These are phyloP conservation scores for Microbotryum intermedium DNA, from an alignment of 1,284 basidiomycete species.

Conservation along the genomic window DNA sequence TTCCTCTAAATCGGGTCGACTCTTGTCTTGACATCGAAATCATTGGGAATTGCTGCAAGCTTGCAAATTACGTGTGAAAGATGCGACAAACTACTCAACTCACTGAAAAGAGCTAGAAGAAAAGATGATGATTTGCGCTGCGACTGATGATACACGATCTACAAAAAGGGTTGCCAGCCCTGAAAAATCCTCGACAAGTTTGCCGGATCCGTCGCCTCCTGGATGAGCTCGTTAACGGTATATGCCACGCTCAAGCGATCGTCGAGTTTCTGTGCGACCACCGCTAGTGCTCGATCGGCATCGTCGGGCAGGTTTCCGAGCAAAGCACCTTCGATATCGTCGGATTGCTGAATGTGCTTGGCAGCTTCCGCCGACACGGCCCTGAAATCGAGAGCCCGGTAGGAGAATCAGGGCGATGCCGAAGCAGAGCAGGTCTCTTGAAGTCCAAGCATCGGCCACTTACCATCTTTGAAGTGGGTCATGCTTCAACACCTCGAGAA, in stretches of 20 bases:
- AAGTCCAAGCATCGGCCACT: slow-evolving; percentile 28
- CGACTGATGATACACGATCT: too few relatives aligned
- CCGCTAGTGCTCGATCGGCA: slow-evolving; percentile 76
- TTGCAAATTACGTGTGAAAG: too few relatives aligned
- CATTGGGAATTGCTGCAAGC: too few relatives aligned
- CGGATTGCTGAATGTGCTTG: slow-evolving; percentile 27
- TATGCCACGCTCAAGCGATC: slow-evolving; percentile 80
- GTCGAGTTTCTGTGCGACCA: slow-evolving; percentile 72
- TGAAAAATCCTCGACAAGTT: slow-evolving; percentile 70
- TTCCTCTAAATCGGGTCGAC: too few relatives aligned
- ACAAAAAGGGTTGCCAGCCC: slow-evolving; percentile 25
- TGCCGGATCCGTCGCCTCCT: slow-evolving; percentile 68
- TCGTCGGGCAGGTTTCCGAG: slow-evolving; percentile 51
- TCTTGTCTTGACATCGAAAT: too few relatives aligned
- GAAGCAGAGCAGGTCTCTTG: not conserved
- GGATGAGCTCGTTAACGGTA: slow-evolving; percentile 85
- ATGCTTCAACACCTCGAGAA: slow-evolving; percentile 93
- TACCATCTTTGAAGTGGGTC: slow-evolving; percentile 91
- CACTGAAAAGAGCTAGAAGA: too few relatives aligned
- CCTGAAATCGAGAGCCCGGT: slow-evolving; percentile 10
- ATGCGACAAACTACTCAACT: too few relatives aligned
- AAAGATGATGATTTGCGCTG: too few relatives aligned
- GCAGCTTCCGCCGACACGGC: slow-evolving; percentile 29
- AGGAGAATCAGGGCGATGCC: slow-evolving; percentile 20
- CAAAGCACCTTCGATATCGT: slow-evolving; percentile 15